These are phyloP conservation scores for Gaeumannomyces sp. DNA, from an alignment of 2,329 filamentous ascomycete genomes.

Conservation along the genomic window DNA sequence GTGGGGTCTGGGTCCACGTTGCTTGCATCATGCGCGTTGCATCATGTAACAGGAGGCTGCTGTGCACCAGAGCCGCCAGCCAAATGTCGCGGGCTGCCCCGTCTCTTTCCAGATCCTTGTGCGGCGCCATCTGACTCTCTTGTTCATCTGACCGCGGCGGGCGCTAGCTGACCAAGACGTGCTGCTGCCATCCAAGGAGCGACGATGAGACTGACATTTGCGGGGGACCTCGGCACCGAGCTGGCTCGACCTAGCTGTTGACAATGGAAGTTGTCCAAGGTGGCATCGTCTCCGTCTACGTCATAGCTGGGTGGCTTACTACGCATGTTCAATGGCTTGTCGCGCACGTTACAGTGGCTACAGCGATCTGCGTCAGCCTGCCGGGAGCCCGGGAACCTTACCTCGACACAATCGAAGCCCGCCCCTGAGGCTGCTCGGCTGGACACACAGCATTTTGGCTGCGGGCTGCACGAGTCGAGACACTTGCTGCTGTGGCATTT, in stretches of 20 bases:
- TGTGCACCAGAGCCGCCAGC: background rate
- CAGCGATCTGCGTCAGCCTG: too few relatives aligned
- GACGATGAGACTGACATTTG: background rate
- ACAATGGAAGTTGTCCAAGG: too few relatives aligned
- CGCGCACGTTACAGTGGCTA: too few relatives aligned
- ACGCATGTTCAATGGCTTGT: too few relatives aligned
- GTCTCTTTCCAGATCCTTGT: background rate
- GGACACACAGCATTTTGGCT: background rate
- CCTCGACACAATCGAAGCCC: too few relatives aligned
- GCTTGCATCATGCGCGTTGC: background rate
- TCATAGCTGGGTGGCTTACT: background rate
- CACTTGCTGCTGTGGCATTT: too few relatives aligned
- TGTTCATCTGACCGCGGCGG: background rate
- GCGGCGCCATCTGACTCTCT: background rate
- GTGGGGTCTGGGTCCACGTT: background rate
- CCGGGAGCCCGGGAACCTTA: too few relatives aligned
- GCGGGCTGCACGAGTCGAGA: background rate
- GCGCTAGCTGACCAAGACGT: background rate
- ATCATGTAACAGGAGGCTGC: constrained; percentile 1
- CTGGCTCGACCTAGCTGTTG: too few relatives aligned
- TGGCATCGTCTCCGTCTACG: too few relatives aligned
- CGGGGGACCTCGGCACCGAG: background rate
- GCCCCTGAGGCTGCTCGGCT: too few relatives aligned
- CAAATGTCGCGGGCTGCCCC: background rate
- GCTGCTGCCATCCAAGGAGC: background rate